A percentile compares a stretch with the other conserved stretches of the same genome.
Conservation (phyloP, 441 rosid genomes). For the Eutrema salsugineum region DNA sequence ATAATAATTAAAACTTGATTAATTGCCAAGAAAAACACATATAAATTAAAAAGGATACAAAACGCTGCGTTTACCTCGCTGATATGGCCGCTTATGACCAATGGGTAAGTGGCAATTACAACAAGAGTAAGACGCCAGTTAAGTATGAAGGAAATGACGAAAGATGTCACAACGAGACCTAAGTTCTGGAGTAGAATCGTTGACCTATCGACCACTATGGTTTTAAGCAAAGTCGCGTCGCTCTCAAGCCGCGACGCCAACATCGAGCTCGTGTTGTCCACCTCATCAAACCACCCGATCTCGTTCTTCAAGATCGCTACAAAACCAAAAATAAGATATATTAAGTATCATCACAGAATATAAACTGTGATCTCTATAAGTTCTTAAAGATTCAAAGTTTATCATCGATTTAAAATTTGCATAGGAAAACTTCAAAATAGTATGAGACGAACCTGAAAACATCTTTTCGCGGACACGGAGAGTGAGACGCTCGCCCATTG, state of each 20-base stretch:
- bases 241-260: constrained; percentile 77
- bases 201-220: constrained; percentile 75
- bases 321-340: neutral
- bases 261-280: constrained; percentile 74
- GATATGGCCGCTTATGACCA: constrained; percentile 86
- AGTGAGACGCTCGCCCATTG: constrained; percentile 90
- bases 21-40: neutral
- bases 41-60: neutral
- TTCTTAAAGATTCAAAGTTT: neutral
- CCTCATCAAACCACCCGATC: constrained; percentile 91
- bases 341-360: neutral
- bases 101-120: constrained; percentile 75
- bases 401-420: neutral
- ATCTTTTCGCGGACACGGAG: constrained; percentile 78
- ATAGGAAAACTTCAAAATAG: neutral
- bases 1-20: neutral
- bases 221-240: constrained; percentile 71
- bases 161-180: constrained; percentile 67
- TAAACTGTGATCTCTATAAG: neutral
- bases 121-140: constrained; percentile 94
- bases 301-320: constrained; percentile 87
- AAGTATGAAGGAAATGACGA: constrained; percentile 73
- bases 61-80: constrained; percentile 63
- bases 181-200: constrained; percentile 76
- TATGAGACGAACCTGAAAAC: constrained; percentile 54